Evolutionary conservation across 805 yeast genomes (phyloP).

Genomic region (Kodamaea laetipori): DNA sequence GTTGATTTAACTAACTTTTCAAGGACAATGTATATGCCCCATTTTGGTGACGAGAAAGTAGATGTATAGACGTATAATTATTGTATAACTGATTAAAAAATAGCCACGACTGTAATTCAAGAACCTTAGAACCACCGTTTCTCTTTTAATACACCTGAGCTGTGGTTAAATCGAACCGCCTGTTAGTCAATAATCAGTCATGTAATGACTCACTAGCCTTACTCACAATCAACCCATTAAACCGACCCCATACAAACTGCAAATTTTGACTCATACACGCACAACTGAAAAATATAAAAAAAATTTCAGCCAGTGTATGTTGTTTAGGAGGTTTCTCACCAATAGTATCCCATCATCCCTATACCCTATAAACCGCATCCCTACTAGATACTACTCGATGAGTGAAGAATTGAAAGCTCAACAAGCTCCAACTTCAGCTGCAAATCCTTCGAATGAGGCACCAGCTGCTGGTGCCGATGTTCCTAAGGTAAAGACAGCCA

Average conservation of each 20-base stretch:
- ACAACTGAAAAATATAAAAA: constrained; percentile 7
- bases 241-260: constrained; percentile 5
- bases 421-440: constrained; percentile 21
- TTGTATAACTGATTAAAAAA: no score
- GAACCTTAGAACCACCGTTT: no score
- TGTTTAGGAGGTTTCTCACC: constrained; percentile 9
- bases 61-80: no score
- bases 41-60: no score
- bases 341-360: constrained; percentile 3
- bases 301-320: constrained; percentile 9
- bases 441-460: constrained; percentile 4
- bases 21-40: not conserved
- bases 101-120: no score
- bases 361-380: constrained; percentile 2
- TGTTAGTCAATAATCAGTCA: no score
- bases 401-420: constrained; percentile 13
- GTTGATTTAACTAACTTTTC: not conserved
- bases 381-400: constrained; percentile 12
- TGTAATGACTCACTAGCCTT: no score
- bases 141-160: no score
- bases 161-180: no score
- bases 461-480: constrained; percentile 18
- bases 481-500: constrained; percentile 59
- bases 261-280: constrained; percentile 7
- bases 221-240: no score